These are phyloP conservation scores for Teratosphaeria pseudoeucalypti DNA, from an alignment of 2,329 filamentous ascomycete species.

Conservation along the genomic window DNA sequence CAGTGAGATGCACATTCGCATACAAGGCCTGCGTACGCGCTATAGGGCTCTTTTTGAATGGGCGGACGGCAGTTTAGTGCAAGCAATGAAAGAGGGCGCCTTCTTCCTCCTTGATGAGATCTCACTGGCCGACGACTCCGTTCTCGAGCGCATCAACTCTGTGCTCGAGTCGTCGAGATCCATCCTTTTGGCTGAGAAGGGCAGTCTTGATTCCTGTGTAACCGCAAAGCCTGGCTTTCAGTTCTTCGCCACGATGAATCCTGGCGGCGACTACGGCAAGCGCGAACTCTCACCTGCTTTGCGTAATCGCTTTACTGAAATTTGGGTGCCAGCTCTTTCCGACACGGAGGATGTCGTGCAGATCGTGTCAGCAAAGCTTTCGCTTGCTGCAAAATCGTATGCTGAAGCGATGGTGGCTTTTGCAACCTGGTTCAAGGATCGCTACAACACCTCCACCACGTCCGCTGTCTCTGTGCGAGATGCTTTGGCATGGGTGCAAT, in stretches of 20 bases:
- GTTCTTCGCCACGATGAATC: conserved; percentile 98
- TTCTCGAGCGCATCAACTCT: conserved; percentile 90
- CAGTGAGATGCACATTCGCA: conserved; percentile 17
- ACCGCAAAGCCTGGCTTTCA: conserved; percentile 72
- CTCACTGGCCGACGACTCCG: conserved; percentile 92
- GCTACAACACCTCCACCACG: conserved; percentile 63
- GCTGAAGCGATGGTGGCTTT: conserved; percentile 70
- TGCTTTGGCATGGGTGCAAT: conserved; percentile 84
- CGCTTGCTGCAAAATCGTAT: conserved; percentile 43
- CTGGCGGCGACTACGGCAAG: conserved; percentile 96
- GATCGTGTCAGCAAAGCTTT: conserved; percentile 71
- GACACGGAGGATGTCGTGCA: conserved; percentile 77
- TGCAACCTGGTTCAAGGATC: conserved; percentile 81
- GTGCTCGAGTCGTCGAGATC: conserved; percentile 83
- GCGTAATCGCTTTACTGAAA: conserved; percentile 94
- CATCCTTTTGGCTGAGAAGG: conserved; percentile 87
- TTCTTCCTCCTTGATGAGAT: conserved; percentile 97
- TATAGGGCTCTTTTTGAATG: conserved; percentile 89
- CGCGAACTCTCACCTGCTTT: conserved; percentile 91
- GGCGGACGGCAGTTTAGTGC: conserved; percentile 85
- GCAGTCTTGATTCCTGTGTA: conserved; percentile 70
- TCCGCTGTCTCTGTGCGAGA: conserved; percentile 84
- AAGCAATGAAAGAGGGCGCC: conserved; percentile 81
- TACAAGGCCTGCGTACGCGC: conserved; percentile 46
- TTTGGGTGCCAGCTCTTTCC: conserved; percentile 88